These are phyloP conservation scores for Myxozyma sirexii DNA, from an alignment of 805 yeast genomes.

Conservation along the genomic window DNA sequence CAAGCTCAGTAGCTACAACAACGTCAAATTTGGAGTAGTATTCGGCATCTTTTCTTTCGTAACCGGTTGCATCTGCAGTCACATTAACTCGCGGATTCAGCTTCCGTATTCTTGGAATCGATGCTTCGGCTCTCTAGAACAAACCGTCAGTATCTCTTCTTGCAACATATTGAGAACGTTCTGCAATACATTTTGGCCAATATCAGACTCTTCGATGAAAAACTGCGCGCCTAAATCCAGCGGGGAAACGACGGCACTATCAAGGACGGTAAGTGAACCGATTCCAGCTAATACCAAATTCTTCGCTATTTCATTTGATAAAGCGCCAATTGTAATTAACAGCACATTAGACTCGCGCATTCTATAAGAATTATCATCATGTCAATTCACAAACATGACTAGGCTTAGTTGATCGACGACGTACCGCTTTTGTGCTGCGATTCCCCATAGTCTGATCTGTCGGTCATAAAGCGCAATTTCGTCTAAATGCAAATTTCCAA, in stretches of 20 bases:
- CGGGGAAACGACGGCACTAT: conserved; percentile 55
- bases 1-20: conserved; percentile 73
- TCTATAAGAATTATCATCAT: conserved; percentile 33
- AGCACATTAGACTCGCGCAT: conserved; percentile 73
- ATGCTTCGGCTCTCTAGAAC: conserved; percentile 53
- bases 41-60: conserved; percentile 37
- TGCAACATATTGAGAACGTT: not conserved
- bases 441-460: conserved; percentile 94
- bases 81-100: conserved; percentile 80
- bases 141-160: not conserved
- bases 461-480: conserved; percentile 92
- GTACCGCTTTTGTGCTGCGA: conserved; percentile 75
- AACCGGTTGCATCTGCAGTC: conserved; percentile 43
- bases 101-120: conserved; percentile 60
- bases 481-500: conserved; percentile 47
- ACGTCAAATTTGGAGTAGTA: conserved; percentile 64
- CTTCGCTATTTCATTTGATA: conserved; percentile 81
- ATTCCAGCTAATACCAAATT: conserved; percentile 87
- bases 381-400: not conserved
- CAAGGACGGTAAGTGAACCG: conserved; percentile 74
- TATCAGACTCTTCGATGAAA: conserved; percentile 58
- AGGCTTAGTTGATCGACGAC: not conserved
- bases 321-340: conserved; percentile 70
- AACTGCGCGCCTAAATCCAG: conserved; percentile 76
- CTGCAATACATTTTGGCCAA: conserved; percentile 50